Conservation (phyloP, 2,329 filamentous ascomycete species). For the Ceratocystis variospora region DNA sequence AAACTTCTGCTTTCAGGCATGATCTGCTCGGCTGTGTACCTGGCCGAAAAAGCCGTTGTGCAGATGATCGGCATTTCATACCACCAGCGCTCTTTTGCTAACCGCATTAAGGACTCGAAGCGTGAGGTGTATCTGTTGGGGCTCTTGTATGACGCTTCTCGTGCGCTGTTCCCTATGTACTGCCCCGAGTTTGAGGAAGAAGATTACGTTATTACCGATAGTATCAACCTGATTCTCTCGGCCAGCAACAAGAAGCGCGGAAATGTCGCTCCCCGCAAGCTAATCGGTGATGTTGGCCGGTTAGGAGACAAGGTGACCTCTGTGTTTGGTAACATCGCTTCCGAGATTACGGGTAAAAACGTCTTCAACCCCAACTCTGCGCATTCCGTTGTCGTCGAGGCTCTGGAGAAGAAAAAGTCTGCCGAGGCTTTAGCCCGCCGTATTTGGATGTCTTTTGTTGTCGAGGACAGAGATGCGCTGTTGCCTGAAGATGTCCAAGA, state of each 20-base stretch:
- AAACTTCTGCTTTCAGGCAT: conserved; percentile 54
- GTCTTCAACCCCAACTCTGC: conserved; percentile 87
- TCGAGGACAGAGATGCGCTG: conserved; percentile 72
- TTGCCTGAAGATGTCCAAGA: conserved; percentile 72
- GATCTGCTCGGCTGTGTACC: conserved; percentile 54
- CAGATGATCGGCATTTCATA: conserved; percentile 77
- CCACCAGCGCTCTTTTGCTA: conserved; percentile 70
- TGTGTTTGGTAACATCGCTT: conserved; percentile 81
- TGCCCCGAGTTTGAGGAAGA: conserved; percentile 83
- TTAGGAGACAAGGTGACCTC: conserved; percentile 89
- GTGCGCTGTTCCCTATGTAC: conserved; percentile 80
- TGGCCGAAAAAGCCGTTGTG: conserved; percentile 65
- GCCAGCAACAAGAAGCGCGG: conserved; percentile 43
- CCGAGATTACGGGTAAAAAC: conserved; percentile 88
- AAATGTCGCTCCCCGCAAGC: conserved; percentile 59
- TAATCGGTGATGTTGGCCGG: conserved; percentile 65
- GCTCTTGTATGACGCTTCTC: conserved; percentile 79
- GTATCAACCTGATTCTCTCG: conserved; percentile 53
- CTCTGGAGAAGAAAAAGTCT: conserved; percentile 68
- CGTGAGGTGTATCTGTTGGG: conserved; percentile 68
- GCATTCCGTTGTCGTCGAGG: conserved; percentile 78
- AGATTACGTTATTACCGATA: conserved; percentile 82
- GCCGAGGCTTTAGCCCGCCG: conserved; percentile 87
- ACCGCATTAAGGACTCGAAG: conserved; percentile 79
- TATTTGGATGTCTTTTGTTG: conserved; percentile 96